Percentiles rank a stretch among this genome's conserved stretches.
Evolutionary conservation across 331 rosid genomes (phyloP).

Genomic region (Acacia concinna): DNA sequence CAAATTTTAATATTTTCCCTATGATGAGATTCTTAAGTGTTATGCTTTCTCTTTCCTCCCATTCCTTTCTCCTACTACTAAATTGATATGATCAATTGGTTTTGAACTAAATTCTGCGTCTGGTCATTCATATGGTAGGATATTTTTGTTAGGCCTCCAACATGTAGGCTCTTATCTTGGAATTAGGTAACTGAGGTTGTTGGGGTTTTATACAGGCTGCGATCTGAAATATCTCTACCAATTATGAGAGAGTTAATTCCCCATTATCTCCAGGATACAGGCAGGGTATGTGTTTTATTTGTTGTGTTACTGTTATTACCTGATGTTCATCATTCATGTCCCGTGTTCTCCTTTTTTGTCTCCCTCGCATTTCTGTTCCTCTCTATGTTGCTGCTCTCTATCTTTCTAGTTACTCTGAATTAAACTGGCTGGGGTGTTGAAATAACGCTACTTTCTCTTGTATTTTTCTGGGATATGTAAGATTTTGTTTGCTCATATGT

Average conservation of each 20-base stretch:
- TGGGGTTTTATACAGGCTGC: conserved; percentile 63
- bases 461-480: background rate
- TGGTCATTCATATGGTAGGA: background rate
- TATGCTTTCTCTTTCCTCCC: background rate
- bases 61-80: conserved; percentile 5
- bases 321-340: background rate
- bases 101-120: background rate
- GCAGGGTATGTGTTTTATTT: conserved; percentile 62
- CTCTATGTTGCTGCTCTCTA: background rate
- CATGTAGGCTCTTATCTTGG: conserved; percentile 5
- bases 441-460: background rate
- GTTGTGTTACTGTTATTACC: conserved; percentile 5
- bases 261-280: conserved; percentile 92
- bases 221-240: conserved; percentile 89
- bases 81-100: background rate
- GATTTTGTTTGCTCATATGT: background rate
- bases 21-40: conserved; percentile 24
- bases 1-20: conserved; percentile 14
- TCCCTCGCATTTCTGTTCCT: background rate
- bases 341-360: background rate
- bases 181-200: conserved; percentile 27
- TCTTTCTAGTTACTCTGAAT: conserved; percentile 11
- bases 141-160: background rate
- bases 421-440: background rate
- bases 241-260: conserved; percentile 94